Evolutionary conservation across 1,284 basidiomycete species (phyloP).

Genomic region (Chalciporus sp.): DNA sequence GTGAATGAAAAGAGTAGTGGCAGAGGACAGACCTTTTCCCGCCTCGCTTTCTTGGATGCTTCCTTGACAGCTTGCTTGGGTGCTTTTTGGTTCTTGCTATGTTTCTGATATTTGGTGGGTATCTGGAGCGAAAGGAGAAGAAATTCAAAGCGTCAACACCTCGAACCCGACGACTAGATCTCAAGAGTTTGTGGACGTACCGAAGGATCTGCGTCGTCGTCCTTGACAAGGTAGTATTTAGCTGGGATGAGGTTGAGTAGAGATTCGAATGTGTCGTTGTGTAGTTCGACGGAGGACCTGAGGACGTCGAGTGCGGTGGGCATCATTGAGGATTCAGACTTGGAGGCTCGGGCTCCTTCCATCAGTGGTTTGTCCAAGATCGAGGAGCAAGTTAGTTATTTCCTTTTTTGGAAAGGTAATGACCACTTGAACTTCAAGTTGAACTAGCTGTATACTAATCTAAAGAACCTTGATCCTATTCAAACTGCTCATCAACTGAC

Average conservation of each 20-base stretch:
- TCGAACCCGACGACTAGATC: neutral
- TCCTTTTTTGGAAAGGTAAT: neutral
- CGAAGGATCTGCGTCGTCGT: slow-evolving; percentile 38
- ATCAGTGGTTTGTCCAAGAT: no score
- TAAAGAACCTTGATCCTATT: no score
- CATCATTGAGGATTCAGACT: slow-evolving; percentile 37
- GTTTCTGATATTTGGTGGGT: slow-evolving; percentile 83
- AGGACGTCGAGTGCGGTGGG: slow-evolving; percentile 54
- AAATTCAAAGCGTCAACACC: no score
- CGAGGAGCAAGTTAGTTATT: neutral
- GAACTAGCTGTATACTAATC: no score
- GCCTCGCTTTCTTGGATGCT: slow-evolving; percentile 81
- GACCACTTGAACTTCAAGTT: no score
- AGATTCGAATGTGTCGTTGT: slow-evolving; percentile 83
- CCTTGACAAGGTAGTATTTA: slow-evolving; percentile 80
- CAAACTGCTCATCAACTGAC: no score
- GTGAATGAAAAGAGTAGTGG: neutral
- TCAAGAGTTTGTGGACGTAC: slow-evolving; percentile 13
- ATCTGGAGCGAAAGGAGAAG: slow-evolving; percentile 36
- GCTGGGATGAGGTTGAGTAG: slow-evolving; percentile 84
- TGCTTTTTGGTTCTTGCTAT: slow-evolving; percentile 83
- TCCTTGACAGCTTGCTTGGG: slow-evolving; percentile 86
- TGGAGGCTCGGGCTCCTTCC: no score
- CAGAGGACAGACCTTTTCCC: slow-evolving; percentile 66
- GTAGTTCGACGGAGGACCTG: slow-evolving; percentile 70